These are phyloP conservation scores for Rutstroemia sp. DNA, from an alignment of 2,329 filamentous ascomycete genomes.

Conservation along the genomic window DNA sequence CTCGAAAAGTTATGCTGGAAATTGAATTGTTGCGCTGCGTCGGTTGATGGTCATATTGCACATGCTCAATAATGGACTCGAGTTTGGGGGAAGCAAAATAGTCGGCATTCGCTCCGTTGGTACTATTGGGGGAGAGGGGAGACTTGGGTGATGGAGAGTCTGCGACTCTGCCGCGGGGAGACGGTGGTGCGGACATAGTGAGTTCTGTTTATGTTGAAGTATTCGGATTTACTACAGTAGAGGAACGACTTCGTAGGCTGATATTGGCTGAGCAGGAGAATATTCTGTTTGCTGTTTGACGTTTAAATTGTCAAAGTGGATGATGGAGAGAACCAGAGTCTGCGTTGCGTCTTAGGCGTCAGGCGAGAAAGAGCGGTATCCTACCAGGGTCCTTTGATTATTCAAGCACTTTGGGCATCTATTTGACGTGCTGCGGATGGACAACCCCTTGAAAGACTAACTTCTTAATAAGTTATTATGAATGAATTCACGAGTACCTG, in stretches of 20 bases:
- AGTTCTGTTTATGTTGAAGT: not conserved
- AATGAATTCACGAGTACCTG: not conserved
- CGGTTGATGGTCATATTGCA: conserved; percentile 22
- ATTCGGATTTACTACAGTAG: not conserved
- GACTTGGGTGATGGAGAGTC: conserved; percentile 15
- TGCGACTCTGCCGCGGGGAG: not conserved
- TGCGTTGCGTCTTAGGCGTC: conserved; percentile 3
- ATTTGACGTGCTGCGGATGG: no score
- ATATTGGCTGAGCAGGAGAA: not conserved
- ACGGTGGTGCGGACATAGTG: conserved; percentile 8
- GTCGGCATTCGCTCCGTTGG: conserved; percentile 10
- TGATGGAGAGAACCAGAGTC: not conserved
- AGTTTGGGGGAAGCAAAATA: conserved; percentile 20
- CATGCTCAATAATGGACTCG: conserved; percentile 28
- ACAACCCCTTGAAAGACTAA: no score
- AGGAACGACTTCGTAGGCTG: not conserved
- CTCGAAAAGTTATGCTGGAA: conserved; percentile 25
- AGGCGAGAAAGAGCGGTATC: conserved; percentile 10
- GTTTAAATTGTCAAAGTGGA: conserved; percentile 5
- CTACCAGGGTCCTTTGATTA: not conserved
- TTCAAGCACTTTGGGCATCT: not conserved
- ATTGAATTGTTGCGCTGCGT: conserved; percentile 16
- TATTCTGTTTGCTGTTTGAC: not conserved
- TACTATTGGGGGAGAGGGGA: conserved; percentile 18
- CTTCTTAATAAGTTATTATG: not conserved